Percentiles rank a stretch among this genome's conserved stretches.
These are phyloP conservation scores for Dorcoceras hygrometricum DNA, from an alignment of 257 asterid species.

Conservation along the genomic window DNA sequence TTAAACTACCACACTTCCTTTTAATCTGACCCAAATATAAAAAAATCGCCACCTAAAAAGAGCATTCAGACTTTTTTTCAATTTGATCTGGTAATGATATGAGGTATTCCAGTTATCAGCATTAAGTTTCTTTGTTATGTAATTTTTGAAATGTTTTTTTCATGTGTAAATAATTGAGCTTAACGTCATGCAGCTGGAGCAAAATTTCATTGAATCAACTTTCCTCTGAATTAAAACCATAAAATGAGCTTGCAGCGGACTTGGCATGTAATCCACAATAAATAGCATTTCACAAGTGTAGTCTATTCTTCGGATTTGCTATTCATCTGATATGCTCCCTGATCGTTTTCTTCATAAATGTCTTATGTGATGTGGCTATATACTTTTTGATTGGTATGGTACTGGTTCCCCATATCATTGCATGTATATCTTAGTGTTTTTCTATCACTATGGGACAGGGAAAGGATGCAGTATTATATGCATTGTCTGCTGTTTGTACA, in stretches of 20 bases:
- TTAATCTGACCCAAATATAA: too few species aligned
- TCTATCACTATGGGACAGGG: slow-evolving; percentile 55
- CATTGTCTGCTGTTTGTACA: slow-evolving; percentile 76
- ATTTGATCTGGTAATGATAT: neutral
- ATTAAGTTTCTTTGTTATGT: neutral
- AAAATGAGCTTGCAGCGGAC: neutral
- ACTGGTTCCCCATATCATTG: slow-evolving; percentile 9
- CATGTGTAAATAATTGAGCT: neutral
- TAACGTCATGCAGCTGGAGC: neutral
- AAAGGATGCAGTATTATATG: slow-evolving; percentile 74
- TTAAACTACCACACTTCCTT: too few species aligned
- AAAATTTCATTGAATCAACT: neutral
- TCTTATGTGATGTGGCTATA: too few species aligned
- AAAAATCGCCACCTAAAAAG: too few species aligned
- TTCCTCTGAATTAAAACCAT: neutral
- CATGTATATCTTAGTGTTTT: slow-evolving; percentile 5
- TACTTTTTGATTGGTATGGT: too few species aligned
- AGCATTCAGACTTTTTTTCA: too few species aligned
- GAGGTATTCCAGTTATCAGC: neutral
- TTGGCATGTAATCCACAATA: neutral
- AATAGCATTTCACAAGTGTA: neutral
- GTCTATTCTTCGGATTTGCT: neutral
- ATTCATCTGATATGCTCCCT: neutral
- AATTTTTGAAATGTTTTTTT: neutral
- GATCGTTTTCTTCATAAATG: neutral